Base-by-base conservation (phyloP, 352 stramenopile genomes). In the Phytopythium boreale region DNA sequence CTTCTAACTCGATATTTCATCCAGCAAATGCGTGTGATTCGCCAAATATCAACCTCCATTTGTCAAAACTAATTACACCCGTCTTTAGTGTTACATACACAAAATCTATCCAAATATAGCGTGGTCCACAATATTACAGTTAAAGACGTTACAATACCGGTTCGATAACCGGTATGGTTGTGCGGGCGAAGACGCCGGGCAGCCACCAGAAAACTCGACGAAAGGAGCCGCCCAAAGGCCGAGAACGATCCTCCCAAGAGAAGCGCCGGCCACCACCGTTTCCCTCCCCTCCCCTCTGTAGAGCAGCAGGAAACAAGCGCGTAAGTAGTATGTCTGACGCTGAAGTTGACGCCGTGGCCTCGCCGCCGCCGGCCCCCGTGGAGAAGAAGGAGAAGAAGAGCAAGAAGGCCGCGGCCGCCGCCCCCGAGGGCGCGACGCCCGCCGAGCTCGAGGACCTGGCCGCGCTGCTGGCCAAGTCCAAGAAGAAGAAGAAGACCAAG, bases 401-500 rank as follows among this genome's bases (percentile, higher is more conserved):
- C 36, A 70, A 77, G 61, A 71, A 84, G 51, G 58, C 74, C 29
- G 63, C 53, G 24, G 75, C 67, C 29, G 63, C 53, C n/a, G 75
- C 67, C 43, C 77, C 82, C 31, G 80, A 37, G 26, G 77, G 79
- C 20, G 69, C 71, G 46, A 69, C 80, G 55, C 77, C 84, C 46
- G 70, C 84, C 39, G 84, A 81, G 46, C 82, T 85, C 12, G 84
- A 93, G 58, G 90, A 98, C 60, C 77, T 98, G 37, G 81, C 96
- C 26, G 79, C 84, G 41, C 85, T 91, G 68, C 96, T 98, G 66
- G 90, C 98, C 71, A 61, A 97, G 59, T 90, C 88, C 64, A 92
- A 89, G 67, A 95, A 94, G 81, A 96, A 93, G 82, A 92, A 92
- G 74, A 98, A 97, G 75, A 91, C 92, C 64, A 97, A 97, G 76